Percentiles rank a stretch among this genome's conserved stretches.
phyloP scores from a whole-genome alignment of 1,284 basidiomycete genomes.

The Rhodotorula glutinis region DNA sequence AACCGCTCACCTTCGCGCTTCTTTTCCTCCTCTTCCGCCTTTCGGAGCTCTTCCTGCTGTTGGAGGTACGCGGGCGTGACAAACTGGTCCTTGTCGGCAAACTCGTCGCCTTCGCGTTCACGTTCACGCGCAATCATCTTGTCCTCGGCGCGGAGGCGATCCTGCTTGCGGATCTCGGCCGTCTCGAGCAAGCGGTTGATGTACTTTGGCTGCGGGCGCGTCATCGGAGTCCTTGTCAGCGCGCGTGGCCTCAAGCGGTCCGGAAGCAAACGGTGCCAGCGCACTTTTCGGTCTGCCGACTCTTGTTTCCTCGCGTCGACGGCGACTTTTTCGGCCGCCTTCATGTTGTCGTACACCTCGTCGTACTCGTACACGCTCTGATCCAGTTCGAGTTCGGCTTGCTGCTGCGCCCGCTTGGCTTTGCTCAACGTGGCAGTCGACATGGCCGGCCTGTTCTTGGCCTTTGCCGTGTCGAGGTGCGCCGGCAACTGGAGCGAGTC shows the following conservation, averaged over 20 bases:
- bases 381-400: slow-evolving; percentile 72
- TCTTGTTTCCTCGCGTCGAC: slow-evolving; percentile 60
- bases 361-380: slow-evolving; percentile 90
- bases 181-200: slow-evolving; percentile 76
- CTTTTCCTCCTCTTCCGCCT: slow-evolving; percentile 87
- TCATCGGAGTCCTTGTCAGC: not conserved
- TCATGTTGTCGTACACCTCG: slow-evolving; percentile 93
- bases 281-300: slow-evolving; percentile 63
- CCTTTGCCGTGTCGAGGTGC: not conserved
- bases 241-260: accelerated
- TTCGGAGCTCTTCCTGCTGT: slow-evolving; percentile 87
- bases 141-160: slow-evolving; percentile 92
- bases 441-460: slow-evolving; percentile 6
- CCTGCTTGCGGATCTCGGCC: slow-evolving; percentile 80
- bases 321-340: slow-evolving; percentile 74
- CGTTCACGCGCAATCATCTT: slow-evolving; percentile 95
- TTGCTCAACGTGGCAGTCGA: slow-evolving; percentile 24
- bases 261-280: not conserved
- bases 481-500: not conserved
- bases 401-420: slow-evolving; percentile 31
- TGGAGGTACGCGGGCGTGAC: slow-evolving; percentile 97
- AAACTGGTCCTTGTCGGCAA: slow-evolving; percentile 89
- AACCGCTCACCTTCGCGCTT: slow-evolving; percentile 65
- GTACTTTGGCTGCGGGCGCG: slow-evolving; percentile 74
- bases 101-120: slow-evolving; percentile 89